Conservation (phyloP, 2,329 filamentous ascomycete genomes). For the Salinomyces thailandicus region DNA sequence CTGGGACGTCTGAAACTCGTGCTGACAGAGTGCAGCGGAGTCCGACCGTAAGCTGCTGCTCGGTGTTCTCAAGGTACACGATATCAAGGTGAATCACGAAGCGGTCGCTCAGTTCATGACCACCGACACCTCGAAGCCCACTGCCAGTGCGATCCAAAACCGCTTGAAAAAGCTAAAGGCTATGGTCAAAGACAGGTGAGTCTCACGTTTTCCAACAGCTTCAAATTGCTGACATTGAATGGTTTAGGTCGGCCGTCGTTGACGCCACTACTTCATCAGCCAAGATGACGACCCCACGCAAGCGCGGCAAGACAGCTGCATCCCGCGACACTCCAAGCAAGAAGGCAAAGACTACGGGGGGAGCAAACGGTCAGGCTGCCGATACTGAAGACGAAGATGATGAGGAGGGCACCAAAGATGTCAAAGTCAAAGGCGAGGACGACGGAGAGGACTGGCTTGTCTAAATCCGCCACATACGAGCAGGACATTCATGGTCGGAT, state of each 20-base stretch:
- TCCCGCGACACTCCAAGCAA: background rate
- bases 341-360: background rate
- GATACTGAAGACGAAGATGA: background rate
- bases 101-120: constrained; percentile 4
- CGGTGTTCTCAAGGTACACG: constrained; percentile 5
- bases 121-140: constrained; percentile 3
- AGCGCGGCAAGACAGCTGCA: background rate
- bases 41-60: constrained; percentile 11
- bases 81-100: constrained; percentile 6
- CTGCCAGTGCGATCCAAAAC: constrained; percentile 2
- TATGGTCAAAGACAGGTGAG: constrained; percentile 7
- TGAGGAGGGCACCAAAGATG: background rate
- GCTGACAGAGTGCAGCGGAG: constrained; percentile 3
- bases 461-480: too few species aligned
- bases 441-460: too few species aligned
- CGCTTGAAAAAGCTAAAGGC: constrained; percentile 6
- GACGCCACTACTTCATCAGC: constrained; percentile 1
- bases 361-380: background rate
- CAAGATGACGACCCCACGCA: background rate
- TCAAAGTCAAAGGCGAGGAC: too few species aligned
- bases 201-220: background rate
- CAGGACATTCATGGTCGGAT: too few species aligned
- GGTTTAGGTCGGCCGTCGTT: background rate
- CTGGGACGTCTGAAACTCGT: background rate
- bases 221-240: background rate